These are phyloP conservation scores for Microascus cirrosus DNA, from an alignment of 2,329 filamentous ascomycete genomes.

Conservation along the genomic window DNA sequence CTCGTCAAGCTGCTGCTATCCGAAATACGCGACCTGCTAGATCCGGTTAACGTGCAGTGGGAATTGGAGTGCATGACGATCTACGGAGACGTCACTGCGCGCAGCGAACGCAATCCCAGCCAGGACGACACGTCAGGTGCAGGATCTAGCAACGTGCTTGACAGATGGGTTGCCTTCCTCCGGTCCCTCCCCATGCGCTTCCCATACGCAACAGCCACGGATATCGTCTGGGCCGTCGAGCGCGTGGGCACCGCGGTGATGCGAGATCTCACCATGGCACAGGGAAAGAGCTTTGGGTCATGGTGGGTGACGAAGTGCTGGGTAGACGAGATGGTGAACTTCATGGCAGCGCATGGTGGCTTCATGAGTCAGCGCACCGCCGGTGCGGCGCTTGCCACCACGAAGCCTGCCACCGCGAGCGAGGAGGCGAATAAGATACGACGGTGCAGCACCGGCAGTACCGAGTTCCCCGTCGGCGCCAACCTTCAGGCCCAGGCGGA, in stretches of 20 bases:
- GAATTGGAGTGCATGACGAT: slow-evolving; percentile 51
- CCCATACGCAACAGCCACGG: slow-evolving; percentile 59
- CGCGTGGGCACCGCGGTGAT: slow-evolving; percentile 66
- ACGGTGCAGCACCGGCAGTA: slow-evolving; percentile 25
- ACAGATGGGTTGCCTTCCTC: slow-evolving; percentile 68
- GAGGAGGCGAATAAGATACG: slow-evolving; percentile 22
- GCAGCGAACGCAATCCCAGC: slow-evolving; percentile 29
- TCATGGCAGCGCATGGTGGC: slow-evolving; percentile 80
- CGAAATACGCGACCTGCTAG: slow-evolving; percentile 60
- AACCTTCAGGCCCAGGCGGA: slow-evolving; percentile 35
- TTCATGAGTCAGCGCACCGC: slow-evolving; percentile 57
- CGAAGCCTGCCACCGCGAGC: slow-evolving; percentile 21
- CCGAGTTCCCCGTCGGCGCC: slow-evolving; percentile 24
- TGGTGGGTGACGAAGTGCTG: slow-evolving; percentile 97
- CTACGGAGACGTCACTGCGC: slow-evolving; percentile 44
- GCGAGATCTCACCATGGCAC: slow-evolving; percentile 68
- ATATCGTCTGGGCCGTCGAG: slow-evolving; percentile 67
- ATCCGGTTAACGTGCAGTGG: slow-evolving; percentile 55
- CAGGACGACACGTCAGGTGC: slow-evolving; percentile 19
- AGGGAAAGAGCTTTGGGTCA: slow-evolving; percentile 72
- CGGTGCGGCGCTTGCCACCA: slow-evolving; percentile 14
- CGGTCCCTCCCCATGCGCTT: slow-evolving; percentile 59
- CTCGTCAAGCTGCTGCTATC: slow-evolving; percentile 49
- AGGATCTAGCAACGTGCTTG: slow-evolving; percentile 55
- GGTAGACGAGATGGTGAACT: slow-evolving; percentile 87